Conservation (phyloP, 345 rosid species). For the Dimocarpus longan region DNA sequence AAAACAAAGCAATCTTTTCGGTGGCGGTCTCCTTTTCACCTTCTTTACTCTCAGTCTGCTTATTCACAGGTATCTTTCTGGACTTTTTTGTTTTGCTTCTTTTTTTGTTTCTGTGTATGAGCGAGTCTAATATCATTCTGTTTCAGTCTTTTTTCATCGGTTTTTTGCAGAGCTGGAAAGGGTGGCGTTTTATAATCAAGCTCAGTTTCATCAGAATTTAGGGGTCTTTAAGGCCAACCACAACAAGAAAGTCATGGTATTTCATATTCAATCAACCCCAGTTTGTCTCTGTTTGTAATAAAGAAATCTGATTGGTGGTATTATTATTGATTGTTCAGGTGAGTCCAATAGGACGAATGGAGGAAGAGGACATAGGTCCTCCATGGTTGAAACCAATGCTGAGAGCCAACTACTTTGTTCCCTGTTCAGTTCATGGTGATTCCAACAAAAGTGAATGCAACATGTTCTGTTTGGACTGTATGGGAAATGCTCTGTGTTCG, state of each 20-base stretch:
- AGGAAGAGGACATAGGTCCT: conserved; percentile 51
- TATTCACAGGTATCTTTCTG: neutral
- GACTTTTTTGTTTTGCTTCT: neutral
- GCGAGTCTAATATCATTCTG: neutral
- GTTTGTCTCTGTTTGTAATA: neutral
- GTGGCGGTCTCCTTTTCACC: conserved; percentile 1
- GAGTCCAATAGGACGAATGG: conserved; percentile 48
- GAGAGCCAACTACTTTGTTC: conserved; percentile 64
- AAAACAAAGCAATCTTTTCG: neutral
- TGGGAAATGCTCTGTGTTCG: conserved; percentile 67
- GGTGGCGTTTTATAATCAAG: conserved; percentile 28
- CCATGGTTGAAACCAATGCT: conserved; percentile 83
- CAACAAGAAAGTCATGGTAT: conserved; percentile 48
- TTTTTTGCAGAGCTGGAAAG: conserved; percentile 31
- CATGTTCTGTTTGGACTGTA: conserved; percentile 82
- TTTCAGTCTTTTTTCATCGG: neutral
- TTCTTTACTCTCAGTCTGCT: neutral
- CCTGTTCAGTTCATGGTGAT: conserved; percentile 63
- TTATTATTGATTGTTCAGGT: conserved; percentile 30
- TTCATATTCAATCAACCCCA: neutral
- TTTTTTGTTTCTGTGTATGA: neutral
- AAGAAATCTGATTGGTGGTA: neutral
- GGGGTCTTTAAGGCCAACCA: conserved; percentile 40
- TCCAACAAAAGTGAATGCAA: conserved; percentile 85
- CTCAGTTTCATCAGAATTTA: conserved; percentile 20